Conservation (phyloP, 1,139 yeast genomes). For the Petasospora fabianii region DNA sequence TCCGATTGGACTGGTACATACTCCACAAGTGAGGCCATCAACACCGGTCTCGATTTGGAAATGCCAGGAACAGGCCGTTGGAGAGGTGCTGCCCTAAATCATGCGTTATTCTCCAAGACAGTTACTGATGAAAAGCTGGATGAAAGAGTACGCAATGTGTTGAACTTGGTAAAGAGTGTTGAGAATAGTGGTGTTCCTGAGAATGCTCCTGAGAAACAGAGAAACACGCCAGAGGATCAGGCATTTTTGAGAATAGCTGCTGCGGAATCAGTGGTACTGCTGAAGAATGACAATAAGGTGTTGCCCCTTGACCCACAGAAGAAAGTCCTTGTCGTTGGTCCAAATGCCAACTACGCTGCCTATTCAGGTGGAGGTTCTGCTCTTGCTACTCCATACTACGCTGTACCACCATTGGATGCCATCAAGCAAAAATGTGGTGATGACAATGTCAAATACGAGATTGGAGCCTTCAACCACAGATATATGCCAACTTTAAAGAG, state of each 20-base stretch:
- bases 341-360: conserved; percentile 40
- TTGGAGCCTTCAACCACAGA: conserved; percentile 16
- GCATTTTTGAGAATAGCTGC: conserved; percentile 43
- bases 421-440: conserved; percentile 30
- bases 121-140: conserved; percentile 24
- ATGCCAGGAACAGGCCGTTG: conserved; percentile 57
- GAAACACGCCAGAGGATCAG: conserved; percentile 38
- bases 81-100: conserved; percentile 39
- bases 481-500: conserved; percentile 10
- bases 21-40: conserved; percentile 42
- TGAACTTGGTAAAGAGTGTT: conserved; percentile 43
- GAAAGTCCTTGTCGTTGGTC: conserved; percentile 45
- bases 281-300: conserved; percentile 45
- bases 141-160: conserved; percentile 42
- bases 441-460: conserved; percentile 14
- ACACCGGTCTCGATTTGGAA: conserved; percentile 54
- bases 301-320: conserved; percentile 38
- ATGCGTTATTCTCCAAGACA: conserved; percentile 34
- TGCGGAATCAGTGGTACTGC: conserved; percentile 46
- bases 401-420: conserved; percentile 42
- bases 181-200: conserved; percentile 35
- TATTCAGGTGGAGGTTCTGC: conserved; percentile 55
- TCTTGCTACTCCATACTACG: conserved; percentile 40
- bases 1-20: conserved; percentile 61
- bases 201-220: conserved; percentile 34